Base-by-base conservation (phyloP, 306 rosid species). In the Astragalus membranaceus region DNA sequence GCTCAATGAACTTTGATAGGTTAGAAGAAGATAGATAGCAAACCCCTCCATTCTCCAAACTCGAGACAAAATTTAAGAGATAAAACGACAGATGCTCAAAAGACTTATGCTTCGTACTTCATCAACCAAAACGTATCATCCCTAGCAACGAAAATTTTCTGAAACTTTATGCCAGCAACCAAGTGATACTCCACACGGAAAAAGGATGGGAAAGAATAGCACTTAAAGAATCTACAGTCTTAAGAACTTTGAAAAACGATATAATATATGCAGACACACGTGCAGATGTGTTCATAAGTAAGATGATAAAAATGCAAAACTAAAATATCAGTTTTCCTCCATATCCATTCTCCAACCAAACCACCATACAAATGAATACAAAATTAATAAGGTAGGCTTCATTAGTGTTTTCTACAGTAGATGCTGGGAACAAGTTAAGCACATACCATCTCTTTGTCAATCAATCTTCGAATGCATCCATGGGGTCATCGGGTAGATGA, bases 391-490 rank as follows among this genome's bases (percentile, higher is more conserved):
- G 53, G 66, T 11, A 32, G 65, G 33, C 67, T 63, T 33, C 29
- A 20, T 12, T 8, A 53, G 50, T 53, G 56, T 64, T 71, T 47
- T 59, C 36, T 60, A n/a, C 42, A 8, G 58, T 82, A 60, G 52
- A 70, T 15, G 60, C 41, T 29, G 29, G 13, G 43, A 49, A 55
- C 32, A 73, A 69, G 61, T 51, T 63, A 81, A 70, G 69, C 55
- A 69, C 87, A 29, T 85, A 95, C 96, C 97, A 87, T 85, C 83
- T 91, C 99, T 79, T 78, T 89, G 87, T 91, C 91, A 50, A 80
- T 79, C 88, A 91, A 72, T 86, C 99, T 91, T 79, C 13, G 9
- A 68, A 71, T 42, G 62, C 53, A 51, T 57, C 85, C 72, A 78
- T 70, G 44, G 67, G 62, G 81, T 72, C 81, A 51, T 79, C 15